phyloP scores from a whole-genome alignment of 2,329 filamentous ascomycete genomes.

The Fusarium sarcochroum region DNA sequence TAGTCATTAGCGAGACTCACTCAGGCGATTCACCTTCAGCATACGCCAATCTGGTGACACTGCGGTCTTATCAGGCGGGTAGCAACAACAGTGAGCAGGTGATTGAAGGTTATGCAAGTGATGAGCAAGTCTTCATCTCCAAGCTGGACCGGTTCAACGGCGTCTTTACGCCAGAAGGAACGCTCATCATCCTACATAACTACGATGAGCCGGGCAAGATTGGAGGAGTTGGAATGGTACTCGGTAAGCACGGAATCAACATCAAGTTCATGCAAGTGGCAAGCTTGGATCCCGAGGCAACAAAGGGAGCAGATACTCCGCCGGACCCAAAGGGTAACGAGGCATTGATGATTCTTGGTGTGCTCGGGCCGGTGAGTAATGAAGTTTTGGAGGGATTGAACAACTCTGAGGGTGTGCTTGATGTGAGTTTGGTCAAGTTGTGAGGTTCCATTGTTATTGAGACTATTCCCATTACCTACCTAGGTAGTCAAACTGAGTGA shows the following conservation, averaged over 20 bases:
- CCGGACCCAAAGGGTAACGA: constrained; percentile 66
- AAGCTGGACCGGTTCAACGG: constrained; percentile 81
- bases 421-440: constrained; percentile 67
- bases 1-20: constrained; percentile 81
- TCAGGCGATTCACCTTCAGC: constrained; percentile 73
- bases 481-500: background rate
- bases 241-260: constrained; percentile 80
- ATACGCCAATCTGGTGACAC: constrained; percentile 79
- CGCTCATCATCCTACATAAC: constrained; percentile 83
- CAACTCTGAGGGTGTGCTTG: constrained; percentile 66
- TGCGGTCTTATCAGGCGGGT: constrained; percentile 66
- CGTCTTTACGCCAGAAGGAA: constrained; percentile 80
- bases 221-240: constrained; percentile 78
- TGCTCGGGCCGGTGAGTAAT: constrained; percentile 74
- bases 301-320: constrained; percentile 42
- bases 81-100: constrained; percentile 56
- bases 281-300: constrained; percentile 57
- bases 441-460: constrained; percentile 36
- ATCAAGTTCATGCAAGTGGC: constrained; percentile 85
- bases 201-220: constrained; percentile 88
- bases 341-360: constrained; percentile 85
- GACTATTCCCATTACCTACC: background rate
- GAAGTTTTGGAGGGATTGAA: constrained; percentile 66
- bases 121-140: constrained; percentile 76
- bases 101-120: constrained; percentile 77